phyloP scores from a whole-genome alignment of 1,139 yeast species.

The Yamadazyma diddensiae region DNA sequence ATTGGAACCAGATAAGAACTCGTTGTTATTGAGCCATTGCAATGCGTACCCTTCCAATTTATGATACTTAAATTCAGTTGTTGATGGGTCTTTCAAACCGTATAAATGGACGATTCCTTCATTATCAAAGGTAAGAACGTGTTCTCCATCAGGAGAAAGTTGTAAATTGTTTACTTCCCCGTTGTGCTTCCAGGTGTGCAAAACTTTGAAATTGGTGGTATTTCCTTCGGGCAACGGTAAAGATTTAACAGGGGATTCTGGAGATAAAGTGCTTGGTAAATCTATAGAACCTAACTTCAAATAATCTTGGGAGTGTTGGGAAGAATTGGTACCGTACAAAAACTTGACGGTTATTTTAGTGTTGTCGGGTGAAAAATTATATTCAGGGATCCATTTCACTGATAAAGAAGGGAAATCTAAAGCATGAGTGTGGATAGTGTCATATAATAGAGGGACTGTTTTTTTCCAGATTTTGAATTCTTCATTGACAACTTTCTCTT shows the following conservation, averaged over 20 bases:
- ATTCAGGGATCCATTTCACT: constrained; percentile 47
- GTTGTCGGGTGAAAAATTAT: constrained; percentile 30
- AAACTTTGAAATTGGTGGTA: constrained; percentile 26
- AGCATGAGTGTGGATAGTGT: constrained; percentile 67
- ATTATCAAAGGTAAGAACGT: constrained; percentile 50
- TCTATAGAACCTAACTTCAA: constrained; percentile 45
- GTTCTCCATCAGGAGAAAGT: constrained; percentile 33
- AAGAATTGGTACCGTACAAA: constrained; percentile 49
- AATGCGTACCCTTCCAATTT: constrained; percentile 66
- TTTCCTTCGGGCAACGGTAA: constrained; percentile 18
- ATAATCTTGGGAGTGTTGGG: constrained; percentile 37
- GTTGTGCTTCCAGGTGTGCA: constrained; percentile 49
- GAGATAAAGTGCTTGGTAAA: constrained; percentile 51
- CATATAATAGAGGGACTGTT: constrained; percentile 85
- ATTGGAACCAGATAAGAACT: constrained; percentile 63
- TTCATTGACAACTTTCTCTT: constrained; percentile 53
- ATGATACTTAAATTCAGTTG: constrained; percentile 54
- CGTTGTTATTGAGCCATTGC: constrained; percentile 54
- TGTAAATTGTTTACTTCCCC: constrained; percentile 51
- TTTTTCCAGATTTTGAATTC: constrained; percentile 96
- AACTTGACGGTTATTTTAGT: constrained; percentile 39
- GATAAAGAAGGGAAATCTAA: constrained; percentile 60
- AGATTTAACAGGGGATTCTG: constrained; percentile 22
- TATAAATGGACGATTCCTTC: constrained; percentile 48
- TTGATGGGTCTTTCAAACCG: constrained; percentile 22